These are phyloP conservation scores for Starmerella bombi DNA, from an alignment of 805 yeast species.

Conservation along the genomic window DNA sequence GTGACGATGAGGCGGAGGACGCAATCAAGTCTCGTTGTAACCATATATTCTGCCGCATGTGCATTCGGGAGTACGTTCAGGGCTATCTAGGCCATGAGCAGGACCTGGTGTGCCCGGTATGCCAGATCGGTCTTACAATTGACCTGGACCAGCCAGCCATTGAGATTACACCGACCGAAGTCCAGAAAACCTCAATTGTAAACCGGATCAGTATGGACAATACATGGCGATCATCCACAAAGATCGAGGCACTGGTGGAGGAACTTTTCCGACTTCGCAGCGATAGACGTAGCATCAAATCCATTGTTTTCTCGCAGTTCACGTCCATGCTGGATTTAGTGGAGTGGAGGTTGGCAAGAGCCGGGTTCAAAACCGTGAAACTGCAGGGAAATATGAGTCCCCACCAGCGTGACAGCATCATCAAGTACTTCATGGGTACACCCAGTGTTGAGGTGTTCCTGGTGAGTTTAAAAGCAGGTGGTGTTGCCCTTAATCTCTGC, in stretches of 20 bases:
- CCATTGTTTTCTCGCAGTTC: constrained; percentile 94
- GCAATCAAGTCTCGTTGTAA: constrained; percentile 91
- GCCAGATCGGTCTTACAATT: constrained; percentile 84
- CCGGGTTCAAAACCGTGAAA: constrained; percentile 90
- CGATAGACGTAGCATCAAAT: constrained; percentile 77
- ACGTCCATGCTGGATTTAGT: constrained; percentile 92
- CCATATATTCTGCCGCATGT: constrained; percentile 84
- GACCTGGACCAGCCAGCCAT: constrained; percentile 79
- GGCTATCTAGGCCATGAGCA: constrained; percentile 45
- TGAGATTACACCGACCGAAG: constrained; percentile 36
- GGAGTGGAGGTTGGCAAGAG: constrained; percentile 88
- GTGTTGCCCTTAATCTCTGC: constrained; percentile 90
- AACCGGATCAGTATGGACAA: constrained; percentile 70
- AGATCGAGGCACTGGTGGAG: constrained; percentile 90
- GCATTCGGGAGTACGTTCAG: constrained; percentile 81
- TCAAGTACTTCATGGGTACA: constrained; percentile 82
- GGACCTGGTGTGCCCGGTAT: constrained; percentile 79
- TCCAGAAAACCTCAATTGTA: constrained; percentile 55
- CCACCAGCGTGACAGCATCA: constrained; percentile 81
- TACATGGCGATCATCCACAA: constrained; percentile 91
- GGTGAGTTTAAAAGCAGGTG: constrained; percentile 95
- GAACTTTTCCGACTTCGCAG: constrained; percentile 78
- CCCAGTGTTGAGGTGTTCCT: constrained; percentile 85
- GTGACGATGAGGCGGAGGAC: constrained; percentile 98
- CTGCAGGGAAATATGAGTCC: constrained; percentile 97